Conservation (phyloP, 352 stramenopile species). For the Blastocystis sp. region DNA sequence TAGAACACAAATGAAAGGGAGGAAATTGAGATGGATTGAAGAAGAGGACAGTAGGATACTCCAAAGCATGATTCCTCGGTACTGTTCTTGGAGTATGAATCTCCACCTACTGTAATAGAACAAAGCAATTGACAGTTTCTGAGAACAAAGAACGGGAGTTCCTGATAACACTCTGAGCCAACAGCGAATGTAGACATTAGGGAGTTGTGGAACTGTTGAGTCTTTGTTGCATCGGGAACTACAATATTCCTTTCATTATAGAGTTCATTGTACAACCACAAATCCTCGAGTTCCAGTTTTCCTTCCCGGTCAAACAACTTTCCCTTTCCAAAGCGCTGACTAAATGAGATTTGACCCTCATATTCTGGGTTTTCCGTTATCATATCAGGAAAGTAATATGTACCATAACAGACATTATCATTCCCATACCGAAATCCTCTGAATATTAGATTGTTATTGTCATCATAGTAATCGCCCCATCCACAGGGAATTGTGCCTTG, state of each 20-base stretch:
- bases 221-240: neutral
- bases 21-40: neutral
- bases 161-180: neutral
- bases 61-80: neutral
- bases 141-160: neutral
- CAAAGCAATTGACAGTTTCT: neutral
- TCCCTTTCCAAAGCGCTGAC: neutral
- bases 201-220: neutral
- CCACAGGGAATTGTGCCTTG: constrained; percentile 16
- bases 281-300: neutral
- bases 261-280: neutral
- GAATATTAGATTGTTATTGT: neutral
- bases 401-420: constrained; percentile 43
- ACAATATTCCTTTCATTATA: neutral
- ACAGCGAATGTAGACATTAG: neutral
- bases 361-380: neutral
- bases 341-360: constrained; percentile 6
- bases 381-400: constrained; percentile 1
- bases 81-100: neutral
- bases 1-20: neutral
- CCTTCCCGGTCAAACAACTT: neutral
- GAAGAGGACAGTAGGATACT: neutral
- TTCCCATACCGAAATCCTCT: constrained; percentile 9
- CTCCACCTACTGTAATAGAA: neutral
- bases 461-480: constrained; percentile 21